Base-by-base conservation (phyloP, 2,329 filamentous ascomycete species). In the Aspergillus carbonarius region DNA sequence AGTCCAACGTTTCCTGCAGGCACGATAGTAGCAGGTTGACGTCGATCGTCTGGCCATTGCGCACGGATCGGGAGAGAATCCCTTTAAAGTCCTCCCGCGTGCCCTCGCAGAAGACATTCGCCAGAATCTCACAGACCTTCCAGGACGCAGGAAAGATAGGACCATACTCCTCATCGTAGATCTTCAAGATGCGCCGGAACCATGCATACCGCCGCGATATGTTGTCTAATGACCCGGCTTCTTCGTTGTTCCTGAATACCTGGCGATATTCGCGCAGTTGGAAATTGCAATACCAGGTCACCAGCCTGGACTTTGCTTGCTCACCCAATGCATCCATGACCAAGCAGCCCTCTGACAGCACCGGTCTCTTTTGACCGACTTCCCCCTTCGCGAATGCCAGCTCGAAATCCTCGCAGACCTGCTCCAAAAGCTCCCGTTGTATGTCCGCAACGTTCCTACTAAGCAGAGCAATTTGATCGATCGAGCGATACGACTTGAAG, bases 371-470 rank as follows among this genome's bases (percentile, higher is more conserved):
- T 58, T 85, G 80, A 3, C 82, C 81, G 13, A 96, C 87, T 75
- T 98, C 93, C 20, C 87, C 88, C 75, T 93, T 96, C 18, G 93
- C 89, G 76, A 98, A 99, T 0, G 91, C 90, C 59, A 97, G 85
- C 80, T 99, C 95, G 72, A 99, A 99, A 76, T 99, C 95, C 77
- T 98, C 95, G 74, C 95, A 99, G n/a, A 99, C 89, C 76, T 99
- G 95, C 78, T 99, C 95, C 58, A 97, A 79, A 59, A 99, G 79
- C 74, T 97, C 93, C 60, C 93, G 83, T 78, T 99, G 95, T 63
- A 99, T 82, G 68, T 98, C 95, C 5, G 92, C 89, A 35, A 99
- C 95, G 68, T 96, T 96, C 53, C 92, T 87, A 72, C 92, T 96
- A 63, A 99, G 82, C 0, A 90, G 90, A 27, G 95, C 95, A 72